Evolutionary conservation across 2,329 filamentous ascomycete species (phyloP).

Genomic region (Neofusicoccum kwambonambiense): DNA sequence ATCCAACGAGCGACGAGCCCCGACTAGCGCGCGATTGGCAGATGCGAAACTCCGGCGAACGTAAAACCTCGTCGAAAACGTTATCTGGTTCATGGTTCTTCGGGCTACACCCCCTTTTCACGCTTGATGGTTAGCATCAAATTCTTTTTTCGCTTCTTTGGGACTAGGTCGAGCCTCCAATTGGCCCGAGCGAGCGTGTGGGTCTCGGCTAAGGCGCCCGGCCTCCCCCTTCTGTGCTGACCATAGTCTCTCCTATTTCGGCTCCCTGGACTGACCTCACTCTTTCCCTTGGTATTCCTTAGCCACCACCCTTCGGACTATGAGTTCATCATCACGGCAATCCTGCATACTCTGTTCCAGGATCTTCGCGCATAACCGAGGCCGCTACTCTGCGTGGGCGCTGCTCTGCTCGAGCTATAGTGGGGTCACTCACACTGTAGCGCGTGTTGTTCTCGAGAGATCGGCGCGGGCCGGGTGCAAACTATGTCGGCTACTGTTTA

Average conservation of each 20-base stretch:
- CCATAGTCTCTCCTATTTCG: neutral
- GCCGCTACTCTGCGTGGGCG: conserved; percentile 3
- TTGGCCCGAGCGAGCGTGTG: neutral
- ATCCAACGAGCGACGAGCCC: too few relatives aligned
- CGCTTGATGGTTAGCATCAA: too few relatives aligned
- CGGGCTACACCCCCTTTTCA: too few relatives aligned
- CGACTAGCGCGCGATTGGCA: too few relatives aligned
- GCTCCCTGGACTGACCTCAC: neutral
- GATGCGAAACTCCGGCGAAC: too few relatives aligned
- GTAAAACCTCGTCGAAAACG: too few relatives aligned
- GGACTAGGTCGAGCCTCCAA: neutral
- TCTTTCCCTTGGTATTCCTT: neutral
- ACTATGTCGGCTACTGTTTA: conserved; percentile 7
- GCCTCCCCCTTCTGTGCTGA: neutral
- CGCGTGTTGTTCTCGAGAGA: neutral
- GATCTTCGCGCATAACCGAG: neutral
- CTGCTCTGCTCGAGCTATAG: conserved; percentile 6
- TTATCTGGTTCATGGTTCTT: too few relatives aligned
- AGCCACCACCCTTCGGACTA: neutral
- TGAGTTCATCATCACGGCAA: neutral
- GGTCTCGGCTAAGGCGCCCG: neutral
- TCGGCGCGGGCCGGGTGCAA: conserved; percentile 10
- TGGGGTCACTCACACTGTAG: neutral
- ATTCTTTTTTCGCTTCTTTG: neutral
- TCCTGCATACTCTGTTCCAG: neutral